Base-by-base conservation (phyloP, 192 early-diverging fungal genomes). In the Thamnidium elegans region DNA sequence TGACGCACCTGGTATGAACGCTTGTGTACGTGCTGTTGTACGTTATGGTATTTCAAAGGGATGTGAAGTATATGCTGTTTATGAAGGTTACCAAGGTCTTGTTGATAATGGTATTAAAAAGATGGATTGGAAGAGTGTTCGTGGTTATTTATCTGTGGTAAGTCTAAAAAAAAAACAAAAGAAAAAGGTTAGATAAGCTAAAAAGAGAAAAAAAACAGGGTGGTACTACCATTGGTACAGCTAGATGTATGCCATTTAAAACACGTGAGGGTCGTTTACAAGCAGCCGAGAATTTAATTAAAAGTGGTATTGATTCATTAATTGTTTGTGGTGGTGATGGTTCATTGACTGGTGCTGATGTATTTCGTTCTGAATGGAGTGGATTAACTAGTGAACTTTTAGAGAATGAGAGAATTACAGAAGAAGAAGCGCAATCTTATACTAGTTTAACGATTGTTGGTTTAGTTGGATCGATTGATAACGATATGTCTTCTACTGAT, bases 1-100 rank as follows among this genome's bases (percentile, higher is more conserved):
- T 20, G 95, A 98, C 86, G 58, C 91, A 4, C 92, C 89, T n/a
- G 96, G 96, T 32, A 98, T 98, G 96, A 98, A 98, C 69, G 90
- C 96, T 17, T 88, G 89, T 43, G 96, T 98, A 32, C 83, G 96
- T 20, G 84, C 90, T 10, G 90, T 97, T 30, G 94, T 95, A 13
- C 87, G 94, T 19, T 87, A 92, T 70, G 88, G 92, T 1, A 87
- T 95, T 65, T 81, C 87, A 17, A 82, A 84, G 13, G 90, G 86
- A 11, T 95, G 91, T 75, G 80, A 89, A 8, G 90, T 93, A 7
- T 98, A 84, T 76, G 89, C 90, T n/a, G 91, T 98, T 61, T 93
- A 93, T 70, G 96, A 98, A 70, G 96, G 96, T 7, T 98, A 96
- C 73, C 92, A 98, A 77, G 93, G 96, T 30, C 83, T 98, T 42